Conservation (phyloP, 2,329 filamentous ascomycete genomes). For the Lecanosticta acicola region DNA sequence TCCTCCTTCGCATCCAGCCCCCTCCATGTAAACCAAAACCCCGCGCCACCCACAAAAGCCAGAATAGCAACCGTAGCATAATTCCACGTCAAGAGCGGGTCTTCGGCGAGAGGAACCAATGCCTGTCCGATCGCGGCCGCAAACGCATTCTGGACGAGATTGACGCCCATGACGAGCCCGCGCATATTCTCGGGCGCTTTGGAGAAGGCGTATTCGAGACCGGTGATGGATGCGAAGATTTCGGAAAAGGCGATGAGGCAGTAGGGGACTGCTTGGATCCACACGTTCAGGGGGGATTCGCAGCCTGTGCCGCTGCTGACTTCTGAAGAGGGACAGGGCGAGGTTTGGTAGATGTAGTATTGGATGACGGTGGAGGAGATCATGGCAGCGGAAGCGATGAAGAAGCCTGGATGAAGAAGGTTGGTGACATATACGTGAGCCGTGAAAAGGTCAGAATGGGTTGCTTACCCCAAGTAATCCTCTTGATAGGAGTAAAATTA, state of each 20-base stretch:
- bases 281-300: constrained; percentile 37
- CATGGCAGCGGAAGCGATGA: constrained; percentile 50
- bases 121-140: constrained; percentile 57
- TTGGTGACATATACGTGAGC: too few relatives aligned
- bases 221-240: constrained; percentile 43
- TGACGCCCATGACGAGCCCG: constrained; percentile 46
- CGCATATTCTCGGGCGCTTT: constrained; percentile 45
- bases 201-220: constrained; percentile 43
- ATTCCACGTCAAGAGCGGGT: constrained; percentile 64
- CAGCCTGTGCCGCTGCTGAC: constrained; percentile 29
- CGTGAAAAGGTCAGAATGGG: background rate
- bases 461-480: constrained; percentile 41
- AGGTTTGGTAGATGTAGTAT: constrained; percentile 49
- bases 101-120: constrained; percentile 53
- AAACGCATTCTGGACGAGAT: constrained; percentile 54
- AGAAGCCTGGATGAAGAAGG: constrained; percentile 40
- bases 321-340: constrained; percentile 15
- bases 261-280: constrained; percentile 41
- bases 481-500: constrained; percentile 47
- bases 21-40: constrained; percentile 64
- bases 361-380: constrained; percentile 52
- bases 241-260: constrained; percentile 41
- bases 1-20: constrained; percentile 64
- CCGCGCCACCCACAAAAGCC: constrained; percentile 55
- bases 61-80: constrained; percentile 60